Conservation (phyloP, 106 monocot genomes). For the Dendrobium catenatum region DNA sequence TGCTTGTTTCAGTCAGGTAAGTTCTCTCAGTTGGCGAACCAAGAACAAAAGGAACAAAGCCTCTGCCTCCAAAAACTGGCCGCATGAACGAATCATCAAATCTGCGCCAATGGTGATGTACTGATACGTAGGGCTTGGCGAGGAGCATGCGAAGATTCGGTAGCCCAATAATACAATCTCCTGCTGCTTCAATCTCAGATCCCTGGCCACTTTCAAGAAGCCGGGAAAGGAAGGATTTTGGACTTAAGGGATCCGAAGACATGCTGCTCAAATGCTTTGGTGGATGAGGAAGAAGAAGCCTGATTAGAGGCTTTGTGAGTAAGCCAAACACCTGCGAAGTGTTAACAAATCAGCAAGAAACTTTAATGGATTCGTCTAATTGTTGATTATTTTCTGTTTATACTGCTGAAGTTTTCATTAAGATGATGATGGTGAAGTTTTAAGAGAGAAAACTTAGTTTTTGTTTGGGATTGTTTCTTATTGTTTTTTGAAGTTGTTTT, state of each 20-base stretch:
- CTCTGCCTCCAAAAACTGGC: slow-evolving; percentile 81
- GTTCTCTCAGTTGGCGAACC: slow-evolving; percentile 63
- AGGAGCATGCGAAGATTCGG: slow-evolving; percentile 68
- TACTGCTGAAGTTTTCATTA: too few species aligned
- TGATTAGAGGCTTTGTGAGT: slow-evolving; percentile 20
- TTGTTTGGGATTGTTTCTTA: too few species aligned
- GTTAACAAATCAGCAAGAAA: background rate
- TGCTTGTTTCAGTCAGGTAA: background rate
- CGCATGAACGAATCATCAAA: slow-evolving; percentile 82
- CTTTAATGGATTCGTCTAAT: too few species aligned
- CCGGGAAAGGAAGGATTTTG: slow-evolving; percentile 5
- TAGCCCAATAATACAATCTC: slow-evolving; percentile 9
- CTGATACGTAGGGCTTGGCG: slow-evolving; percentile 32
- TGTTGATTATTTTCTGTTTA: too few species aligned
- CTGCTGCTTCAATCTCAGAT: slow-evolving; percentile 20
- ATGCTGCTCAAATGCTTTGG: slow-evolving; percentile 12
- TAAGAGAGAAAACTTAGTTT: too few species aligned
- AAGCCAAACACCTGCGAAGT: slow-evolving; percentile 14
- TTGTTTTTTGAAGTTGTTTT: too few species aligned
- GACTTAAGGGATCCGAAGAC: slow-evolving; percentile 11
- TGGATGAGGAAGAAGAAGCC: slow-evolving; percentile 12
- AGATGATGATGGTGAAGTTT: too few species aligned
- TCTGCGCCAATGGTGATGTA: slow-evolving; percentile 83
- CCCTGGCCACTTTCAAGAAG: slow-evolving; percentile 6
- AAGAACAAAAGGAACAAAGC: slow-evolving; percentile 71